Evolutionary conservation across 1,284 basidiomycete species (phyloP), one percentile per base, ranked within the genome.

Genomic region (Sphagnurus paluster): DNA sequence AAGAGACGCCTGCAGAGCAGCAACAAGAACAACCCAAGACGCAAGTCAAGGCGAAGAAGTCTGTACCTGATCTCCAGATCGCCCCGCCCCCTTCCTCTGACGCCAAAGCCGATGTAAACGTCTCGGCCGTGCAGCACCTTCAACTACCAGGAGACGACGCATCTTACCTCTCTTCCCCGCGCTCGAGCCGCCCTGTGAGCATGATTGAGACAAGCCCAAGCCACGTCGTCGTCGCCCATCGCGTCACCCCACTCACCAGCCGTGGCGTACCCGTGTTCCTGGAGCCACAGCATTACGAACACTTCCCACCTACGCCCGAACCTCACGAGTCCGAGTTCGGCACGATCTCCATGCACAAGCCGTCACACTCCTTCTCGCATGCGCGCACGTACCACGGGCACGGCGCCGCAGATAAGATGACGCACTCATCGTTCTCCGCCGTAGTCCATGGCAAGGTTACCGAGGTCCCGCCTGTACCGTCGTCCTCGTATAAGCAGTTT

Each of bases 391-490:
- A 39, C 28, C 26, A 33, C 16, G 24, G 30, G 3, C 50, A 49
- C 17, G 16, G 34, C 2, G 21, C 14, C 13, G 14, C 24, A 17
- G 14, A 19, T 2, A 28, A 26, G 23, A n/a, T n/a, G 25, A 23
- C 28, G 5, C 26, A 26, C 14, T 32, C 34, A 36, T 63, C 67
- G 6, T 82, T 82, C 61, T 70, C 63, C 37, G 76, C 79, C 14
- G 72, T 80, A 9, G 79, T 82, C 29, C 79, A 80, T 52, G 61
- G 68, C 49, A 80, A 76, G 52, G 67, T 76, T 14, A 63, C 64
- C 6, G 74, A 75, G 45, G 49, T 44, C 10, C 19, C 34, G 3
- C 23, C 56, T 2, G 28, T 57, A 10, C 33, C 52, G 8, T 48
- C 60, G 4, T 42, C 51, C 11, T 53, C 53, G 2, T 50, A 50